These are phyloP conservation scores for Hibiscus mutabilis DNA, from an alignment of 345 rosid species.

Conservation along the genomic window DNA sequence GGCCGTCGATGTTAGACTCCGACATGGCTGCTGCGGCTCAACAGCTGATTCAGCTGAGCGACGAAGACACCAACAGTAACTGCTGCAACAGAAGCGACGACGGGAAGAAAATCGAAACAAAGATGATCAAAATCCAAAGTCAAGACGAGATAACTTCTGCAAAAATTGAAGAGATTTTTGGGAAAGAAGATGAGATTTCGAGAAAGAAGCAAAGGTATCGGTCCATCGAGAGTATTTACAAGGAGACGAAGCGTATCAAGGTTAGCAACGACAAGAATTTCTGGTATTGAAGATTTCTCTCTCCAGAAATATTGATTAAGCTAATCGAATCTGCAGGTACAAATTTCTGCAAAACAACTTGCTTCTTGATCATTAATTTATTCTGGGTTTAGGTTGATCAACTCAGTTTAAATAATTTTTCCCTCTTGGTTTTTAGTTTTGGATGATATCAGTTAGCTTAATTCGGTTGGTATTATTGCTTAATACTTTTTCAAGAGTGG, in stretches of 20 bases:
- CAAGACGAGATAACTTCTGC: constrained; percentile 19
- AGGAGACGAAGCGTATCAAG: constrained; percentile 7
- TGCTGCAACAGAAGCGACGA: neutral
- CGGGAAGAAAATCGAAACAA: neutral
- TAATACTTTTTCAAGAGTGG: neutral
- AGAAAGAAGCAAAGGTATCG: constrained; percentile 26
- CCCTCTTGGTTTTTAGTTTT: neutral
- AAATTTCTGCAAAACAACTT: neutral
- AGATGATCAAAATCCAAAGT: constrained; percentile 14
- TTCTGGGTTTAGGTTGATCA: constrained; percentile 6
- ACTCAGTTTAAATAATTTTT: neutral
- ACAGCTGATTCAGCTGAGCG: constrained; percentile 39
- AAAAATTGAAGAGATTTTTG: constrained; percentile 35
- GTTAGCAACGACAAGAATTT: neutral
- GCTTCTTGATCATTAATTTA: neutral
- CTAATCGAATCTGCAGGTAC: neutral
- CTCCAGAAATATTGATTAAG: neutral
- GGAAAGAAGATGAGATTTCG: constrained; percentile 21
- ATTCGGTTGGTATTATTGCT: neutral
- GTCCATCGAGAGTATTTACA: constrained; percentile 27
- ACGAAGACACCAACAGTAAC: constrained; percentile 26
- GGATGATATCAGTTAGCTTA: neutral
- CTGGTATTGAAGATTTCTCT: constrained; percentile 4
- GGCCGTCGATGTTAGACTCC: constrained; percentile 5
- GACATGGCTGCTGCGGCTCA: constrained; percentile 35